Conservation (phyloP, 202 grass and related monocot species). For the Elaeis oleifera region DNA sequence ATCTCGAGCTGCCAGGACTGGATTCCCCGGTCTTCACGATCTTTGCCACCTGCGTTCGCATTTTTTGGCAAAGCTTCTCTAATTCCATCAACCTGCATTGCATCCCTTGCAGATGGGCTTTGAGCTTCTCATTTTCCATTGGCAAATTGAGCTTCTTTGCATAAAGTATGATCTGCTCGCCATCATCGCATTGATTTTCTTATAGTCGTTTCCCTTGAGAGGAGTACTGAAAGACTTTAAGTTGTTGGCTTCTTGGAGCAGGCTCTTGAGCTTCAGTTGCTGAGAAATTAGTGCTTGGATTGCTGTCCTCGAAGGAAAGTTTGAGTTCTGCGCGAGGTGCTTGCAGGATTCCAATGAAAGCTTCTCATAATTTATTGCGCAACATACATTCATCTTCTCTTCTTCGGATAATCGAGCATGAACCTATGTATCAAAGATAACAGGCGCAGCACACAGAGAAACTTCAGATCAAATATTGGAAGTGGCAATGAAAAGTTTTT, state of each 20-base stretch:
- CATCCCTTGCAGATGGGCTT: conserved; percentile 73
- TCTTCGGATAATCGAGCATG: conserved; percentile 53
- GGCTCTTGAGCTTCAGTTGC: conserved; percentile 59
- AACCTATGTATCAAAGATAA: conserved; percentile 28
- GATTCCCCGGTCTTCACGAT: conserved; percentile 38
- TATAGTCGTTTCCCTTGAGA: conserved; percentile 9
- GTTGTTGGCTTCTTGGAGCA: conserved; percentile 47
- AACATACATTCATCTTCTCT: conserved; percentile 85
- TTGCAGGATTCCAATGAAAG: conserved; percentile 80
- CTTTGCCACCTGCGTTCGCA: conserved; percentile 79
- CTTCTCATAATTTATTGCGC: conserved; percentile 69
- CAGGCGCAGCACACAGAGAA: no score
- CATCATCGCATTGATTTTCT: conserved; percentile 7
- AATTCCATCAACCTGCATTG: conserved; percentile 84
- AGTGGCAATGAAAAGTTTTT: no score
- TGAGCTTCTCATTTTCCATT: conserved; percentile 79
- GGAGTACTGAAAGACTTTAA: conserved; percentile 15
- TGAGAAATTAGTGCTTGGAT: conserved; percentile 82
- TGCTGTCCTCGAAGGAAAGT: conserved; percentile 62
- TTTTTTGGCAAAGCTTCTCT: conserved; percentile 73
- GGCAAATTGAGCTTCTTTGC: conserved; percentile 55
- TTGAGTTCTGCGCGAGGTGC: conserved; percentile 53
- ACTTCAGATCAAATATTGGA: no score
- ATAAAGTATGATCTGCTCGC: conserved; percentile 61
- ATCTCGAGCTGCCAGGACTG: conserved; percentile 27